A percentile compares a stretch with the other conserved stretches of the same genome.
Evolutionary conservation across 345 rosid genomes (phyloP).

Genomic region (Chamaenerion angustifolium): DNA sequence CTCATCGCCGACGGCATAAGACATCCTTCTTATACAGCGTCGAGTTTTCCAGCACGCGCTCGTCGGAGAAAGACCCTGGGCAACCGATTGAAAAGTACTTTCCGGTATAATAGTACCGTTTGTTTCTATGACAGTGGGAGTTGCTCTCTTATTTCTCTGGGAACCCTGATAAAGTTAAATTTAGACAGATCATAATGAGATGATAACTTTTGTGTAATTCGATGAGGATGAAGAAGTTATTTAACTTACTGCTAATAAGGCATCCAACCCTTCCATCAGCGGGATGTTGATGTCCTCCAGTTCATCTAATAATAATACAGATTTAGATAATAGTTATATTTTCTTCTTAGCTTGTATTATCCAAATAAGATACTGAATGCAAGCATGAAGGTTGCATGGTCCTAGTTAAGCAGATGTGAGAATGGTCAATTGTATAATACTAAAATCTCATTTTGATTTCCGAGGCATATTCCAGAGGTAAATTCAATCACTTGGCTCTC

Average conservation of each 20-base stretch:
- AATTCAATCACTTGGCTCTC: no score
- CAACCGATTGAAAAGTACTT: background rate
- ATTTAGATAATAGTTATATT: background rate
- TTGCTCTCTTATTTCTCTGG: conserved; percentile 28
- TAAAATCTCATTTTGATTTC: no score
- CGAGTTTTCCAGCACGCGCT: no score
- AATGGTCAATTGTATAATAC: no score
- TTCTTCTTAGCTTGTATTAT: no score
- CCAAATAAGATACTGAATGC: no score
- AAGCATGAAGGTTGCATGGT: no score
- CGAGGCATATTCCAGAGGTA: no score
- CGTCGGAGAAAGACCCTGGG: no score
- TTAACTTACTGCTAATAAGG: conserved; percentile 23
- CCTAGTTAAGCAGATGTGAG: no score
- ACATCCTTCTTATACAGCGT: no score
- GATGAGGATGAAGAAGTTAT: background rate
- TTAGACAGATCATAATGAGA: background rate
- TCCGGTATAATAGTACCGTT: conserved; percentile 24
- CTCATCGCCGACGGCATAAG: no score
- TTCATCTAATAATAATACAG: conserved; percentile 19
- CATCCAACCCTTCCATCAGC: conserved; percentile 52
- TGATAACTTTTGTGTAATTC: background rate
- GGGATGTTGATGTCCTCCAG: conserved; percentile 40
- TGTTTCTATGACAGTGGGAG: conserved; percentile 16
- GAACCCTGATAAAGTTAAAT: conserved; percentile 7